Conservation (phyloP, 495 filamentous ascomycete species). For the Staphylotrichum longicolle region DNA sequence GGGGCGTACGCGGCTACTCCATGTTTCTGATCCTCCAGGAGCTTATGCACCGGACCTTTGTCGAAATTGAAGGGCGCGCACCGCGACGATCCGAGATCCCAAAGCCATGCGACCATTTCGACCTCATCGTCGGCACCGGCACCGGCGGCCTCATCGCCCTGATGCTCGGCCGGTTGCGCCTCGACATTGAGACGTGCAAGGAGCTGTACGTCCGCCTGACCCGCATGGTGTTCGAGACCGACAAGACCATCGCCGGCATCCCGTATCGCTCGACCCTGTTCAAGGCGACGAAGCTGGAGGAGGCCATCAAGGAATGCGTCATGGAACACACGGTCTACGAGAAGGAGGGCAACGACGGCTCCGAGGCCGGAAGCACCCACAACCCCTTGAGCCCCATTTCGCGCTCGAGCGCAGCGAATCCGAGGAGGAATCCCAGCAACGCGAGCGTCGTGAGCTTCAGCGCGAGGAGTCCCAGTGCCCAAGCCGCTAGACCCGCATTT, state of each 20-base stretch:
- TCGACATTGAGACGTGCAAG: constrained; percentile 94
- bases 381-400: constrained; percentile 36
- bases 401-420: constrained; percentile 41
- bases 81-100: constrained; percentile 85
- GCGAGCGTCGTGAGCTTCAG: constrained; percentile 62
- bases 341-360: constrained; percentile 72
- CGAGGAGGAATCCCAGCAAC: constrained; percentile 55
- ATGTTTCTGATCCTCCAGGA: constrained; percentile 95
- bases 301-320: constrained; percentile 88
- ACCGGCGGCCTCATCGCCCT: constrained; percentile 94
- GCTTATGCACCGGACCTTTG: constrained; percentile 90
- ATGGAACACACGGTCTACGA: constrained; percentile 79
- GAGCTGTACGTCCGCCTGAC: constrained; percentile 94
- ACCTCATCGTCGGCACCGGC: constrained; percentile 90
- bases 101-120: constrained; percentile 97
- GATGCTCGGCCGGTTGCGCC: constrained; percentile 88
- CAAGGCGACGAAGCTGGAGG: constrained; percentile 92
- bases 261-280: constrained; percentile 91
- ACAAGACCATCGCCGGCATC: constrained; percentile 94
- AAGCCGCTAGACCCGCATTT: constrained; percentile 35
- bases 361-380: constrained; percentile 23
- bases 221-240: constrained; percentile 90
- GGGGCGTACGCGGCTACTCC: constrained; percentile 94
- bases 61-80: constrained; percentile 78
- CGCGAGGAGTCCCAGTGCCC: constrained; percentile 44